These are phyloP conservation scores for Suillus hirtellus DNA, from an alignment of 768 basidiomycete genomes.

Conservation along the genomic window DNA sequence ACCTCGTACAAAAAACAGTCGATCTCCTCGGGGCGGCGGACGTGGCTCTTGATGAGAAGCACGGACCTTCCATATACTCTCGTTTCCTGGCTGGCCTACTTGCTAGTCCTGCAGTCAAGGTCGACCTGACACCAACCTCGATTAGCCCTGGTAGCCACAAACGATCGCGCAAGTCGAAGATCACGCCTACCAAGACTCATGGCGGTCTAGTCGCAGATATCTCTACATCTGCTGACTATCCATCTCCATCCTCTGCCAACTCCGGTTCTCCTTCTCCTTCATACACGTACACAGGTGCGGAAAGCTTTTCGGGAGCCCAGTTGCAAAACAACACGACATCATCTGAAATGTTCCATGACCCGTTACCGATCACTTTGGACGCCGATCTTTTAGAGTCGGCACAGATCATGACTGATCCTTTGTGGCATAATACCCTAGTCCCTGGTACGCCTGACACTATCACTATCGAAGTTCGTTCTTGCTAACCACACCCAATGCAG, in stretches of 20 bases:
- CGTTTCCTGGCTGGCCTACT: conserved; percentile 76
- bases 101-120: conserved; percentile 33
- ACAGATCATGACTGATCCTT: conserved; percentile 55
- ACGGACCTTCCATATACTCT: conserved; percentile 79
- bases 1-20: conserved; percentile 63
- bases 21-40: conserved; percentile 68
- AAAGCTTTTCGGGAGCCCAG: neutral
- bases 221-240: conserved; percentile 32
- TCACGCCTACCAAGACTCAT: neutral
- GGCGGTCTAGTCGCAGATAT: neutral
- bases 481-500: conserved; percentile 16
- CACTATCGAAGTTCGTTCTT: neutral
- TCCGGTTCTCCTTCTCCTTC: conserved; percentile 21
- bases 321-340: conserved; percentile 13
- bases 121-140: neutral
- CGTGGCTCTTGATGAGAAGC: conserved; percentile 77
- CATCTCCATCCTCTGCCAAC: conserved; percentile 37
- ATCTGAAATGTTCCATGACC: conserved; percentile 47
- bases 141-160: neutral
- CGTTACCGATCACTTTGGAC: conserved; percentile 51
- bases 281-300: neutral
- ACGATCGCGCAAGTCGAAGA: neutral
- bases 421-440: conserved; percentile 56
- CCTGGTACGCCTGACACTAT: conserved; percentile 44
- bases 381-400: conserved; percentile 61